Conservation (phyloP, 73 alveolate genomes). For the Paramecium caudatum region DNA sequence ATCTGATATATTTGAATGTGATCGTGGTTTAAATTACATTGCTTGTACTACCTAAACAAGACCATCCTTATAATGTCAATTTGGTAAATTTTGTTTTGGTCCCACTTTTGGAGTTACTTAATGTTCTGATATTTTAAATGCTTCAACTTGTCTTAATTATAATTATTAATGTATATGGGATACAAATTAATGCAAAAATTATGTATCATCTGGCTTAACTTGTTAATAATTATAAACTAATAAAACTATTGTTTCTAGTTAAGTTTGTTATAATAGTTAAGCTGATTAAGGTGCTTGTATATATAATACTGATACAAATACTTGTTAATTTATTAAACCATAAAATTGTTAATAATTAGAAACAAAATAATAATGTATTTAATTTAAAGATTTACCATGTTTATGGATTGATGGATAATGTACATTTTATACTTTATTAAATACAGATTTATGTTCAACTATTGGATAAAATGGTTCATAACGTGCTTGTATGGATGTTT, state of each 20-base stretch:
- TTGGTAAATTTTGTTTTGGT: constrained; percentile 33
- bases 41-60: background rate
- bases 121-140: background rate
- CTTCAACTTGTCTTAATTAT: background rate
- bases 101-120: background rate
- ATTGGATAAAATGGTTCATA: background rate
- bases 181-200: background rate
- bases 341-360: background rate
- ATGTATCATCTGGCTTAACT: background rate
- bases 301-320: background rate
- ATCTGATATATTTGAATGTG: constrained; percentile 30
- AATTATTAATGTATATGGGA: constrained; percentile 20
- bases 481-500: constrained; percentile 7
- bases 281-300: background rate
- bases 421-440: background rate
- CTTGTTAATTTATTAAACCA: background rate
- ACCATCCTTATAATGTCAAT: constrained; percentile 14
- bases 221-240: background rate
- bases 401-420: background rate
- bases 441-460: background rate
- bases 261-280: constrained; percentile 9
- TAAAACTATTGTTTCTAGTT: background rate
- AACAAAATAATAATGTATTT: background rate
- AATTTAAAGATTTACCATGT: background rate
- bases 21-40: background rate